Base-by-base conservation (phyloP, 2,329 filamentous ascomycete species). In the Aspergillus aculeatus region DNA sequence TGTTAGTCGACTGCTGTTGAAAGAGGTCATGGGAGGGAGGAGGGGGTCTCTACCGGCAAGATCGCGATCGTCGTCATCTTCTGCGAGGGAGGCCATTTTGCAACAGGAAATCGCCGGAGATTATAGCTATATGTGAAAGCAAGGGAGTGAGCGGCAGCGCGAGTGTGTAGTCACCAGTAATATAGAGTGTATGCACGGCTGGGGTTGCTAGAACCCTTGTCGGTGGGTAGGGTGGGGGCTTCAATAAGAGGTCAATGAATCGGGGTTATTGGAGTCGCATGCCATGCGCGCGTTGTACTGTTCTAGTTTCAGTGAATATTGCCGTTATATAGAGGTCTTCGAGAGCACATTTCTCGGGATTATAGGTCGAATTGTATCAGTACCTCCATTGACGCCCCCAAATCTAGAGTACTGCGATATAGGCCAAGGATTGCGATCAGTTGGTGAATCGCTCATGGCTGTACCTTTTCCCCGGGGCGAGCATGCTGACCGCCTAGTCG, bases 31-130 rank as follows among this genome's bases (percentile, higher is more conserved):
- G 31, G 26, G 47, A 29, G 7, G 29, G 16, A 31, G 47, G 16
- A 23, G 52, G 24, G 47, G 35, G 24, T 9, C 59, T 69, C 68
- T 59, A 77, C 75, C 76, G 59, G 69, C 74, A 63, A 77, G 66
- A 62, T 78, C 76, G 50, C 76, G 73, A 55, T 79, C 77, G 50
- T 76, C 74, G 38, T 80, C 78, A 38, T 80, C 78, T 54, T 75
- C 74, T 56, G 63, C 70, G 14, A 74, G 61, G n/a, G 71, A 74
- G 50, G 66, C 69, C 73, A 76, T 75, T 51, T 50, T 64, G 52
- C 51, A 1, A 50, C 24, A 10, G 32, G 35, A 32, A 10, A 23
- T 23, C 23, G 26, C 5, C 4, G 21, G 12, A 12, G 26, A n/a
- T 54, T 19, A 19, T 48, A 29, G n/a, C 44, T 23, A 48, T 31